A percentile compares a stretch with the other conserved stretches of the same genome.
These are phyloP conservation scores for Schizophyllum amplum DNA, from an alignment of 1,284 basidiomycete species.

Conservation along the genomic window DNA sequence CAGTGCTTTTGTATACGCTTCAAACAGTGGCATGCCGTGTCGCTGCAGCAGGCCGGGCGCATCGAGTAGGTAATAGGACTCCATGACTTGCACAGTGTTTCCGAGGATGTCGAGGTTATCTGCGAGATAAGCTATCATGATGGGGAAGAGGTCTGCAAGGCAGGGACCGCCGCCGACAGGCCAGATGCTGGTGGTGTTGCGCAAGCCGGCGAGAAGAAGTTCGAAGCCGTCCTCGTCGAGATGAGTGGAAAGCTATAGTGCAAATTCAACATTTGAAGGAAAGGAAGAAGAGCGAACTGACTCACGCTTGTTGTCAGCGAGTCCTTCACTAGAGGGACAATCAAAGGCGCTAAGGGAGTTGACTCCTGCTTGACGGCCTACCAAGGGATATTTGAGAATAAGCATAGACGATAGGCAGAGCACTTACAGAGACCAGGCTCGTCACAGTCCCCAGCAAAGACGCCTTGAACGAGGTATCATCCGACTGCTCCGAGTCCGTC, in stretches of 20 bases:
- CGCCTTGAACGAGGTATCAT: constrained; percentile 76
- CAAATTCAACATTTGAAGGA: constrained; percentile 1
- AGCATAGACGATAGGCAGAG: neutral
- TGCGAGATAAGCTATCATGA: constrained; percentile 51
- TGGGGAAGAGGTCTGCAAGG: constrained; percentile 64
- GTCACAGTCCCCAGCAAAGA: constrained; percentile 67
- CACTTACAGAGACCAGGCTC: constrained; percentile 59
- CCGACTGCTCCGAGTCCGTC: constrained; percentile 43
- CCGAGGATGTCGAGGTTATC: constrained; percentile 72
- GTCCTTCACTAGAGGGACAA: constrained; percentile 73
- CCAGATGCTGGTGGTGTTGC: constrained; percentile 55
- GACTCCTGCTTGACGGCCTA: constrained; percentile 62
- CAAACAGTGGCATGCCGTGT: constrained; percentile 45
- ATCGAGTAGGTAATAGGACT: constrained; percentile 77
- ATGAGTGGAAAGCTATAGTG: constrained; percentile 50
- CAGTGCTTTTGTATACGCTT: constrained; percentile 42
- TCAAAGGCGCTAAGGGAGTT: constrained; percentile 43
- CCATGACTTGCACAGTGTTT: constrained; percentile 61
- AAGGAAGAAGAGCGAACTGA: constrained; percentile 32
- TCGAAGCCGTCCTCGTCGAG: constrained; percentile 75
- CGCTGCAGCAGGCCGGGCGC: constrained; percentile 56
- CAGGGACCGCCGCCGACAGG: constrained; percentile 38
- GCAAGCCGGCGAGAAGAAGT: constrained; percentile 70
- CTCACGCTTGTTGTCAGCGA: constrained; percentile 43
- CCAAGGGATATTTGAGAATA: neutral